Evolutionary conservation across 306 rosid genomes (phyloP), one percentile per base, ranked within the genome.

Genomic region (Begonia peltatifolia): DNA sequence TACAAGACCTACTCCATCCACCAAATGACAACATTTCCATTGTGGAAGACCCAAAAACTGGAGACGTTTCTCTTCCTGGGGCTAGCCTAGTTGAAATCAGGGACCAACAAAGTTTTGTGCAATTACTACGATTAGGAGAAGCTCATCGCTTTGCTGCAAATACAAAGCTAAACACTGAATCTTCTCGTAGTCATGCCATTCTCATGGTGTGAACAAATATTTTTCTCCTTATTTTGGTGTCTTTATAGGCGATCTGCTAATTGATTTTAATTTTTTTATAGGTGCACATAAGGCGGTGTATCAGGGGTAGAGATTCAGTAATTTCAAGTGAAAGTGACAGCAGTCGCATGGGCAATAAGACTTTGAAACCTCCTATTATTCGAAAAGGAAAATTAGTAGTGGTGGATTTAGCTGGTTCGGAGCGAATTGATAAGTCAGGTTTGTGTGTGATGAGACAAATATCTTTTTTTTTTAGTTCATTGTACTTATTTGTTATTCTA

Each of bases 381-480:
- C 84, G 88, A 66, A 92, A 83, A 73, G 90, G 93, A 53, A 92
- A 86, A 69, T 65, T 92, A 73, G 84, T 92, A 43, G 89, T 92
- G 42, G 99, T 92, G 49, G 99, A 92, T 77, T 96, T 92, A 69
- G 99, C 99, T 61, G 99, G 99, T 67, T 92, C 99, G 36, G 99
- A 92, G 77, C 87, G 99, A 50, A 83, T 92, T 42, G 87, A 86
- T 50, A 92, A 92, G 73, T 92, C 99, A 79, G 99, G 99, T 86
- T 50, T 15, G 82, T 68, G 49, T 60, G 61, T 67, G 44, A 44
- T 44, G 14, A n/a, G 12, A 3, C 48, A 44, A 2, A n/a, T 44
- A 44, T 44, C 46, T 9, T 42, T 35, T 43, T 41, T 64, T 70
- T 57, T 18, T 23, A 30, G 1, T 30, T 47, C 54, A 47, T 47